Base-by-base conservation (phyloP, 495 filamentous ascomycete species). In the Hypoxylon perforatum region DNA sequence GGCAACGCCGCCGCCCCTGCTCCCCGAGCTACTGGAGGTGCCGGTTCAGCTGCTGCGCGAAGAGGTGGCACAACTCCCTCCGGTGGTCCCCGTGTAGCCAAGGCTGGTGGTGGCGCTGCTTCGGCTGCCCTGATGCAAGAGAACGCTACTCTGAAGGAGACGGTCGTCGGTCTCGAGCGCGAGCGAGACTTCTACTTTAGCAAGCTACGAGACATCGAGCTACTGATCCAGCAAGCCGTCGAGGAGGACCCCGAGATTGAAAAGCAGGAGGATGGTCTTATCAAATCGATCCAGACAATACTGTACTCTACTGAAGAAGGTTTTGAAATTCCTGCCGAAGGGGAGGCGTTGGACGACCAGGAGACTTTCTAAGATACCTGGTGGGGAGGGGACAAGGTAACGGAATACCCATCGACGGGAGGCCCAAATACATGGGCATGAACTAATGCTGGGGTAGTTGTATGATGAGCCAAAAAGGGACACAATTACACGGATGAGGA, bases 111-210 rank as follows among this genome's bases (percentile, higher is more conserved):
- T 23, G 87, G 85, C 36, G 81, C 81, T 0, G 87, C 81, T 30
- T 85, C 81, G 22, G 83, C 90, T 8, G 92, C 86, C 2, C 80
- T 98, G 61, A 82, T 89, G 70, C 86, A 91, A 72, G 94, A 97
- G 84, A 93, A 92, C 75, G 81, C 82, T 39, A 89, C 89, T 33
- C 81, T 97, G 63, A 96, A 94, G 84, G 91, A 94, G 77, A 92
- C 87, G 0, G 91, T 96, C 19, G 81, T 84, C n/a, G 92, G 92
- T 4, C 82, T 96, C 46, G 92, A 96, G 82, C 90, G 92, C 73
- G 95, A 99, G 82, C 83, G 95, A 51, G 95, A 99, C 77, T 99
- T 99, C 78, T 99, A 99, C 83, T 99, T 99, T 76, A 93, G 91
- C 83, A 99, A 99, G 81, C 80, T 99, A 59, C 88, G 95, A 52